Percentiles rank a stretch among this genome's conserved stretches.
Evolutionary conservation across 2,329 filamentous ascomycete species (phyloP).

Genomic region (Arthrinium puccinioides): DNA sequence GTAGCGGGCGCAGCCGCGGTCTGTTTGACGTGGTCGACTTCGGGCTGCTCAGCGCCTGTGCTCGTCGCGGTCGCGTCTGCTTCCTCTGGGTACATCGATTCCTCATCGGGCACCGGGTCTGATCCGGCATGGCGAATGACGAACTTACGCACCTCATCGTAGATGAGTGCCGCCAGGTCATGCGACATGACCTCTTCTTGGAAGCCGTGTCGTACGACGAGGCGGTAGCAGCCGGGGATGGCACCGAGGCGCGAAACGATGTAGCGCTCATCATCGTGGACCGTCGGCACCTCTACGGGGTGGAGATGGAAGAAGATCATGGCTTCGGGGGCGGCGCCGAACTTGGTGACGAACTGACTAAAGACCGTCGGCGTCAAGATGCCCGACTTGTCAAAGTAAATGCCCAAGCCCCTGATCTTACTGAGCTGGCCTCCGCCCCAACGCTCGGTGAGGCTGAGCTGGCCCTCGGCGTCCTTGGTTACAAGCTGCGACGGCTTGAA

Average conservation of each 20-base stretch:
- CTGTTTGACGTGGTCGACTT: slow-evolving; percentile 4
- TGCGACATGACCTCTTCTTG: slow-evolving; percentile 63
- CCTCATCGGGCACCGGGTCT: slow-evolving; percentile 4
- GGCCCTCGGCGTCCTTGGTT: slow-evolving; percentile 13
- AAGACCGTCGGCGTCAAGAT: slow-evolving; percentile 59
- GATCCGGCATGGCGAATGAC: slow-evolving; percentile 29
- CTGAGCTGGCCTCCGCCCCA: slow-evolving; percentile 36
- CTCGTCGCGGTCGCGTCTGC: slow-evolving; percentile 5
- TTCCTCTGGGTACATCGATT: slow-evolving; percentile 2
- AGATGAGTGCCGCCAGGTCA: slow-evolving; percentile 53
- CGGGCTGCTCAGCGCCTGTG: slow-evolving; percentile 7
- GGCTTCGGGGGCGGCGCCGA: slow-evolving; percentile 59
- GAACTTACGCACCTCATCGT: slow-evolving; percentile 48
- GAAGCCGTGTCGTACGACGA: slow-evolving; percentile 66
- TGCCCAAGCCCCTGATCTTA: slow-evolving; percentile 51
- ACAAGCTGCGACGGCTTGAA: slow-evolving; percentile 38
- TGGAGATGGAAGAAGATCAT: slow-evolving; percentile 71
- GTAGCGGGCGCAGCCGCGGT: background rate
- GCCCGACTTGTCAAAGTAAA: slow-evolving; percentile 75
- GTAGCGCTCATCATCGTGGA: slow-evolving; percentile 40
- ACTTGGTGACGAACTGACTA: slow-evolving; percentile 65
- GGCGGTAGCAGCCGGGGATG: slow-evolving; percentile 58
- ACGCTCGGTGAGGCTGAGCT: slow-evolving; percentile 24
- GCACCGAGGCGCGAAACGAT: slow-evolving; percentile 32
- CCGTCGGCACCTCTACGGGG: slow-evolving; percentile 50